Evolutionary conservation across 306 rosid species (phyloP).

Genomic region (Sindora glabra): DNA sequence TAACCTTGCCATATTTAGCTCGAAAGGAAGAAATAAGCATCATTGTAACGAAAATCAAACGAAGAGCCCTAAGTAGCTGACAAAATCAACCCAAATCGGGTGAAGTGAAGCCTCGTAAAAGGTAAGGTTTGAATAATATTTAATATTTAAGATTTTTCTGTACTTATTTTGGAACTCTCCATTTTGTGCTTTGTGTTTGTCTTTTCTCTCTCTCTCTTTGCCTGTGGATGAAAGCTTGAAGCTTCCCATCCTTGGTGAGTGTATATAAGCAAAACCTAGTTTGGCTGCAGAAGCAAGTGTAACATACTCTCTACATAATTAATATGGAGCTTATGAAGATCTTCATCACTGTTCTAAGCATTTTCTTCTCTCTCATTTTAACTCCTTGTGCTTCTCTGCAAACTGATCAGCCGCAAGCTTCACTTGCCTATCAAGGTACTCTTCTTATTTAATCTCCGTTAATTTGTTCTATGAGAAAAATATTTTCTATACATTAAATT

Average conservation of each 20-base stretch:
- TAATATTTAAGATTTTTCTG: conserved; percentile 16
- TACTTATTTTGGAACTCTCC: conserved; percentile 52
- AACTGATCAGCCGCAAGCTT: conserved; percentile 18
- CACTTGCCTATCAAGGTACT: conserved; percentile 33
- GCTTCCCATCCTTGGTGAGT: conserved; percentile 10
- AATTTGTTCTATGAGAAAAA: no score
- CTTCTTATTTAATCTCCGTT: no score
- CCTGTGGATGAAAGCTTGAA: background rate
- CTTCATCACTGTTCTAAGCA: conserved; percentile 15
- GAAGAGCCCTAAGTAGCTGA: conserved; percentile 35
- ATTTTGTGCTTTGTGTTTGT: conserved; percentile 54
- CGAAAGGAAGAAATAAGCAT: no score
- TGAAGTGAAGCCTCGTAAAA: conserved; percentile 38
- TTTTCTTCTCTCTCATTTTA: conserved; percentile 28
- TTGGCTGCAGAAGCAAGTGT: conserved; percentile 10
- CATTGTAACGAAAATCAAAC: conserved; percentile 5
- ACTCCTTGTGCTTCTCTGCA: conserved; percentile 37
- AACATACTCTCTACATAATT: background rate
- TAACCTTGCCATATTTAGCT: no score
- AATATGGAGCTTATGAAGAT: conserved; percentile 28
- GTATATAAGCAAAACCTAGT: conserved; percentile 27
- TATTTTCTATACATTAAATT: no score
- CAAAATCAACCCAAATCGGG: conserved; percentile 41
- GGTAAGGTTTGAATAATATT: conserved; percentile 25
- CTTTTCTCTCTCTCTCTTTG: conserved; percentile 8